Evolutionary conservation across 805 yeast species (phyloP).

Genomic region (Naumovozyma baii): DNA sequence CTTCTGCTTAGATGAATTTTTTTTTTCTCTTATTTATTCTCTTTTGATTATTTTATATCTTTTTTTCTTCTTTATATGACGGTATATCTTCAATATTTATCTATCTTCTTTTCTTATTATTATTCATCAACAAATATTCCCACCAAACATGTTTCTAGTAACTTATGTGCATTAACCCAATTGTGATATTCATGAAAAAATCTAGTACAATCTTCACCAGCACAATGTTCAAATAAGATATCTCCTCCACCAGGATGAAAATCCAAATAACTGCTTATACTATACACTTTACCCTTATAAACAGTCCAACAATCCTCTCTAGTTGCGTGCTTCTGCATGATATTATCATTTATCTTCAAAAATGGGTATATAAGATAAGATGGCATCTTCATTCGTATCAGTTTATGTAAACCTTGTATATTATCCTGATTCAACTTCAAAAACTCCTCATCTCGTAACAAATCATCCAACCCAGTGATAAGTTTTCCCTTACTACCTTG

Average conservation of each 20-base stretch:
- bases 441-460: constrained; percentile 9
- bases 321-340: constrained; percentile 49
- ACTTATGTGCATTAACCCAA: constrained; percentile 79
- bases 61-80: background rate
- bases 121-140: constrained; percentile 38
- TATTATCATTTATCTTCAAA: constrained; percentile 34
- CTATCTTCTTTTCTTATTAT: background rate
- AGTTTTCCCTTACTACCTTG: constrained; percentile 12
- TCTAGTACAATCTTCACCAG: constrained; percentile 69
- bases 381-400: background rate
- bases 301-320: constrained; percentile 79
- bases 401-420: background rate
- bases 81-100: no score
- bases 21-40: no score
- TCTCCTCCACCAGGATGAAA: constrained; percentile 92
- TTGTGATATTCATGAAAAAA: constrained; percentile 63
- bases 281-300: constrained; percentile 71
- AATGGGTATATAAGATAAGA: background rate
- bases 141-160: constrained; percentile 67
- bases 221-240: constrained; percentile 52
- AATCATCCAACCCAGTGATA: constrained; percentile 13
- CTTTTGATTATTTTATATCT: background rate
- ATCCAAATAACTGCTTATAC: constrained; percentile 70
- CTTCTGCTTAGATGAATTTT: background rate
- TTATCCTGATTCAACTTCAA: constrained; percentile 9